Percentiles rank a stretch among this genome's conserved stretches.
phyloP scores from a whole-genome alignment of 192 early-diverging fungal genomes.

The Geranomyces variabilis region DNA sequence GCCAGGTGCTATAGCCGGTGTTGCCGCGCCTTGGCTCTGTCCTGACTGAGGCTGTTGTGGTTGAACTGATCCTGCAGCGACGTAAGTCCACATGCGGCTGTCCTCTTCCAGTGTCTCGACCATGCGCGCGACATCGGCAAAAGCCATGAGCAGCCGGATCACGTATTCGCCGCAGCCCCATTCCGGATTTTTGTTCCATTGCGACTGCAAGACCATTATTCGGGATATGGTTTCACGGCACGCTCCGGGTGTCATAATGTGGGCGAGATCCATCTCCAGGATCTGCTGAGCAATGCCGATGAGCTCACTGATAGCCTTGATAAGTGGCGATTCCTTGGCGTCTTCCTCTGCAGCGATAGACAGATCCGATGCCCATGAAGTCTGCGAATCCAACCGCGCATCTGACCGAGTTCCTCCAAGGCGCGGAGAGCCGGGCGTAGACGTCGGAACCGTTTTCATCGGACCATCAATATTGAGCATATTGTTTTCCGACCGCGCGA shows the following conservation, averaged over 20 bases:
- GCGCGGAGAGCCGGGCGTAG: constrained; percentile 30
- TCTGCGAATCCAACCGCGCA: constrained; percentile 9
- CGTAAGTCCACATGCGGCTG: constrained; percentile 63
- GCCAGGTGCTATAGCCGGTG: constrained; percentile 3
- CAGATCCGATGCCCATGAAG: constrained; percentile 31
- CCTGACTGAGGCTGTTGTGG: constrained; percentile 13
- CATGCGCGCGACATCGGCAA: constrained; percentile 74
- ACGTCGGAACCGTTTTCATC: neutral
- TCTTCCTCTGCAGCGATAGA: constrained; percentile 35
- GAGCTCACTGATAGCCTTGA: constrained; percentile 66
- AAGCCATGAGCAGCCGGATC: constrained; percentile 68
- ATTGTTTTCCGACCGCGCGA: constrained; percentile 6
- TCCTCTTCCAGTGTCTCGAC: constrained; percentile 83
- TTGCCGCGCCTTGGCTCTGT: neutral
- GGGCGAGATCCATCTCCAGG: constrained; percentile 66
- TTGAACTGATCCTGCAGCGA: constrained; percentile 35
- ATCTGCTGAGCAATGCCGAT: constrained; percentile 73
- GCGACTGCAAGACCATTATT: constrained; percentile 62
- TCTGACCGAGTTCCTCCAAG: neutral
- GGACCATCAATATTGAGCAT: neutral
- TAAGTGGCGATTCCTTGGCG: constrained; percentile 45
- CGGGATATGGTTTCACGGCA: constrained; percentile 63
- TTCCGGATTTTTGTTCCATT: constrained; percentile 66
- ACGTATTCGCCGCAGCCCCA: constrained; percentile 63
- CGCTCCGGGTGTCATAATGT: constrained; percentile 61